phyloP scores from a whole-genome alignment of 2,329 filamentous ascomycete species.

The Nothopassalora personata region DNA sequence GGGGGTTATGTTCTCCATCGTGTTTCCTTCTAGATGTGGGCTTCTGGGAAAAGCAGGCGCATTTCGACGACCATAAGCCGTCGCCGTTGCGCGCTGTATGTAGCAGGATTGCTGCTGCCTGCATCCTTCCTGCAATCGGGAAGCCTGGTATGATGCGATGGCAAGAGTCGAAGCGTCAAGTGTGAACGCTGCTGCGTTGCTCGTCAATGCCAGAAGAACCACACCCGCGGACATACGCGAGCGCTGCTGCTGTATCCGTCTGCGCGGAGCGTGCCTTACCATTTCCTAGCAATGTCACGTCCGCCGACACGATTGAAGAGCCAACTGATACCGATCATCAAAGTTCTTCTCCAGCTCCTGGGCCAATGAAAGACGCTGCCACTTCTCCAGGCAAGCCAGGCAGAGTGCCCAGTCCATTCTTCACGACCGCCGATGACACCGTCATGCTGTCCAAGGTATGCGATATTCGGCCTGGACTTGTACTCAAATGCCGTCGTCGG shows the following conservation, averaged over 20 bases:
- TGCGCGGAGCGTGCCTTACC: constrained; percentile 5
- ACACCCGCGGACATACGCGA: not conserved
- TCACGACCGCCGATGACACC: constrained; percentile 38
- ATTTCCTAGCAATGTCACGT: constrained; percentile 30
- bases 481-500: constrained; percentile 33
- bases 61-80: no score
- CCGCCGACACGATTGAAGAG: constrained; percentile 27
- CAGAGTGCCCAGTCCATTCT: constrained; percentile 38
- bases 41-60: not conserved
- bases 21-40: not conserved
- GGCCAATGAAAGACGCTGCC: constrained; percentile 31
- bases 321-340: constrained; percentile 32
- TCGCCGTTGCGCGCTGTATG: no score
- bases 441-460: constrained; percentile 41
- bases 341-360: constrained; percentile 27
- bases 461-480: constrained; percentile 35
- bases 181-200: no score
- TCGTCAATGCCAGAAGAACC: no score
- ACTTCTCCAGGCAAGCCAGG: constrained; percentile 43
- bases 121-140: not conserved
- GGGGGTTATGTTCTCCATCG: not conserved
- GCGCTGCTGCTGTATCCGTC: not conserved
- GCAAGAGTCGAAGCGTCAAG: not conserved
- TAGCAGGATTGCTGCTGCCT: not conserved
- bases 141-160: not conserved